Conservation (phyloP, 179 eudicot genomes). For the Heliamphora pulchella region DNA sequence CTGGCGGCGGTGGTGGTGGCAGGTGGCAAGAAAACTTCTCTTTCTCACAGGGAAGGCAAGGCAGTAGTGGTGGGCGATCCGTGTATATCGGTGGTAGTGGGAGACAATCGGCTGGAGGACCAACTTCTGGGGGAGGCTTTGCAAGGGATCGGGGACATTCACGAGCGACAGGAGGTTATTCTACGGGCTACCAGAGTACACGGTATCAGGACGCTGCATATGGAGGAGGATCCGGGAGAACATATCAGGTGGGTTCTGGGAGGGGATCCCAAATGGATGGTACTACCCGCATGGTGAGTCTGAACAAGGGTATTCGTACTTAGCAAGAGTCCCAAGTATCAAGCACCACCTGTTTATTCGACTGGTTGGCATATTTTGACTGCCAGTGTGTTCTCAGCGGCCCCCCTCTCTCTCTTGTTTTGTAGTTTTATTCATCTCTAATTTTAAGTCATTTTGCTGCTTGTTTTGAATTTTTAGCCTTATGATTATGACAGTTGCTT, state of each 20-base stretch:
- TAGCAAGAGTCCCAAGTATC: background rate
- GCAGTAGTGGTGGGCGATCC: constrained; percentile 39
- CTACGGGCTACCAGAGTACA: constrained; percentile 21
- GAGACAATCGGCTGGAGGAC: constrained; percentile 32
- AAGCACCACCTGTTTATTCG: constrained; percentile 4
- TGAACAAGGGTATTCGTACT: constrained; percentile 46
- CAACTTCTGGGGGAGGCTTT: constrained; percentile 38
- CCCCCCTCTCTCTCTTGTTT: too few relatives aligned
- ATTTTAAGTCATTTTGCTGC: too few relatives aligned
- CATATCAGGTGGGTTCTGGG: constrained; percentile 24
- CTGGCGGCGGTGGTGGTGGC: constrained; percentile 39
- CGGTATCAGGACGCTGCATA: constrained; percentile 27
- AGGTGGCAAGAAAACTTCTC: constrained; percentile 63
- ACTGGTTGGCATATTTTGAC: background rate
- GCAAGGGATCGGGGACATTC: constrained; percentile 38
- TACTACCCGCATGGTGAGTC: constrained; percentile 61
- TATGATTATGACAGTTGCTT: too few relatives aligned
- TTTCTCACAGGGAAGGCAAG: constrained; percentile 49
- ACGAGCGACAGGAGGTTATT: constrained; percentile 33
- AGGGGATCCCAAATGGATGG: constrained; percentile 55
- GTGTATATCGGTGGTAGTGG: constrained; percentile 32
- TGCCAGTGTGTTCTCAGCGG: too few relatives aligned
- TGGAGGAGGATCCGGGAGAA: constrained; percentile 30
- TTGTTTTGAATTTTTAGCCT: too few relatives aligned
- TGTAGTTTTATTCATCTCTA: too few relatives aligned